A percentile compares a stretch with the other conserved stretches of the same genome.
Evolutionary conservation across 768 basidiomycete species (phyloP).

Genomic region (Psilocybe azurescens): DNA sequence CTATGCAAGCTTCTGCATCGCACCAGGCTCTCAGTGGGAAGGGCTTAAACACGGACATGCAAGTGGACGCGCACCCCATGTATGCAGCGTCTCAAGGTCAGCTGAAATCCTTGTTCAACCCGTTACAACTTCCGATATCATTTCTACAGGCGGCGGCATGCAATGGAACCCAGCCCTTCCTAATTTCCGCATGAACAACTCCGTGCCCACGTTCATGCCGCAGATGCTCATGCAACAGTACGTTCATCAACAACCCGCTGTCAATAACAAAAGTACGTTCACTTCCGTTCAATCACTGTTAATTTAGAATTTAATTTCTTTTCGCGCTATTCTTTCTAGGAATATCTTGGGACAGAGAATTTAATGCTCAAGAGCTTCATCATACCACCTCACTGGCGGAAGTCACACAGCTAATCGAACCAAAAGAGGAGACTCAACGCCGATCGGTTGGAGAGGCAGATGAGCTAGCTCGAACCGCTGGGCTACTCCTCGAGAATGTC

Average conservation of each 20-base stretch:
- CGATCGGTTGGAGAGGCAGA: conserved; percentile 49
- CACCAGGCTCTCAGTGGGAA: conserved; percentile 14
- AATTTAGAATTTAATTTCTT: not conserved
- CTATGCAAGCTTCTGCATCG: conserved; percentile 20
- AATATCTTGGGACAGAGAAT: conserved; percentile 69
- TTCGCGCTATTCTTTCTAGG: conserved; percentile 29
- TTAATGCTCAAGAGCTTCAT: conserved; percentile 58
- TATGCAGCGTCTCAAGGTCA: conserved; percentile 24
- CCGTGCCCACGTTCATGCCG: conserved; percentile 40
- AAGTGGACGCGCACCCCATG: conserved; percentile 17
- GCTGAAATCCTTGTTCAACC: not conserved
- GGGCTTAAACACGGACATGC: conserved; percentile 18
- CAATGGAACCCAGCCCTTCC: conserved; percentile 46
- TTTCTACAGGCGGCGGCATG: conserved; percentile 36
- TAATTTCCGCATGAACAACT: conserved; percentile 39
- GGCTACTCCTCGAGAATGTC: conserved; percentile 76
- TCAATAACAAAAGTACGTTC: conserved; percentile 48
- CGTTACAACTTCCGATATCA: not conserved
- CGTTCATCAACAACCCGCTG: conserved; percentile 28
- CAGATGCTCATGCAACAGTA: conserved; percentile 33
- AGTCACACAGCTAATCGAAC: conserved; percentile 26
- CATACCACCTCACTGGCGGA: conserved; percentile 29
- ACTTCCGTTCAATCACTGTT: not conserved
- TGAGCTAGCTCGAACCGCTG: conserved; percentile 83
- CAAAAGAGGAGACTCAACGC: conserved; percentile 23